Evolutionary conservation across 306 rosid genomes (phyloP).

Genomic region (Cucumis hystrix): DNA sequence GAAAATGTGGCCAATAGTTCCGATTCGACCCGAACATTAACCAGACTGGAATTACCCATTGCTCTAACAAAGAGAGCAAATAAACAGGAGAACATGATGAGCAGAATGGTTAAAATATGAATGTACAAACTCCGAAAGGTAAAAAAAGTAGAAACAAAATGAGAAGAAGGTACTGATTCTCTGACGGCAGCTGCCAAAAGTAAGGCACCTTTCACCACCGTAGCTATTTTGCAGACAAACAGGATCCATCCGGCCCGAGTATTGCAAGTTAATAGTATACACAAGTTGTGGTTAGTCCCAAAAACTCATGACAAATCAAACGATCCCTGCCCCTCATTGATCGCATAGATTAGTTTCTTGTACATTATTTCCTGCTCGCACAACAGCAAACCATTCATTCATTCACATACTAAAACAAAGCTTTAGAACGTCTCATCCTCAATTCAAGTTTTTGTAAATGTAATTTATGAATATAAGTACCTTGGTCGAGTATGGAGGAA

Average conservation of each 20-base stretch:
- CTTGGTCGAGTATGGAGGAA: slow-evolving; percentile 98
- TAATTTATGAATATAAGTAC: slow-evolving; percentile 17
- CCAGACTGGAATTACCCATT: not conserved
- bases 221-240: slow-evolving; percentile 1
- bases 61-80: slow-evolving; percentile 1
- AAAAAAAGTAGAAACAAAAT: not conserved
- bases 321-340: slow-evolving; percentile 98
- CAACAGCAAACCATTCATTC: not conserved
- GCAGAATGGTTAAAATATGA: slow-evolving; percentile 8
- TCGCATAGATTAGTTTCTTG: slow-evolving; percentile 93
- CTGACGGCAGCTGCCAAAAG: slow-evolving; percentile 2
- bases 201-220: slow-evolving; percentile 4
- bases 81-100: not conserved
- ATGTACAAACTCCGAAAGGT: not conserved
- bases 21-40: not conserved
- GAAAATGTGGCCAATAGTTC: slow-evolving; percentile 6
- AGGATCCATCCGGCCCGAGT: not conserved
- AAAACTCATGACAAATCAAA: slow-evolving; percentile 89
- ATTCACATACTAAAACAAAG: not conserved
- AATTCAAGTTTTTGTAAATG: not conserved
- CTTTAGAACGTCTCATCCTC: not conserved
- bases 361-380: slow-evolving; percentile 73
- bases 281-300: slow-evolving; percentile 16
- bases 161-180: not conserved
- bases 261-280: slow-evolving; percentile 6